These are phyloP conservation scores for Paracoccidioides brasiliensis DNA, from an alignment of 2,329 filamentous ascomycete species.

Conservation along the genomic window DNA sequence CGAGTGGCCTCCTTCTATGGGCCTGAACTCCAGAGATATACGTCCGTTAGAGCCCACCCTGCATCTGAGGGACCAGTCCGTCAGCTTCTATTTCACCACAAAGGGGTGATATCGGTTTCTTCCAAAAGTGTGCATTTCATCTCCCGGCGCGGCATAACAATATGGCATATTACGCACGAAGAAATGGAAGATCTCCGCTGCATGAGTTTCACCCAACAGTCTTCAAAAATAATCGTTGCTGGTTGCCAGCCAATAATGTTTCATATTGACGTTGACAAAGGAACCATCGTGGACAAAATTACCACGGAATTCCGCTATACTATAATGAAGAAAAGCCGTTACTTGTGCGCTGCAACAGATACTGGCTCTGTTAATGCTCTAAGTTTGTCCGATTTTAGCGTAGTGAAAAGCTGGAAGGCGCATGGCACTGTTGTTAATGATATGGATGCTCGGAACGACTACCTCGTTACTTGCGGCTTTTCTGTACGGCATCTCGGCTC, in stretches of 20 bases:
- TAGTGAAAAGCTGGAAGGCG: slow-evolving; percentile 80
- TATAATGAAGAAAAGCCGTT: slow-evolving; percentile 76
- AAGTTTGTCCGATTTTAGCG: slow-evolving; percentile 61
- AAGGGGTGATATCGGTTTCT: slow-evolving; percentile 76
- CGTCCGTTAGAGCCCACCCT: slow-evolving; percentile 71
- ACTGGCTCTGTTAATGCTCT: slow-evolving; percentile 74
- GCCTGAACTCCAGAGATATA: slow-evolving; percentile 74
- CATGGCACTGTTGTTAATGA: slow-evolving; percentile 83
- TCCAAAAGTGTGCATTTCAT: slow-evolving; percentile 78
- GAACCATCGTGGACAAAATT: slow-evolving; percentile 58
- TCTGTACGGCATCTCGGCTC: slow-evolving; percentile 67
- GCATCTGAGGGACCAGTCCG: slow-evolving; percentile 64
- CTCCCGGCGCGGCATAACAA: slow-evolving; percentile 62
- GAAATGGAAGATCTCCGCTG: slow-evolving; percentile 80
- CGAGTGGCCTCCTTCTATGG: slow-evolving; percentile 81
- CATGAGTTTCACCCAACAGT: slow-evolving; percentile 89
- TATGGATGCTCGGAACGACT: slow-evolving; percentile 94
- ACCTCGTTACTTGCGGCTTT: slow-evolving; percentile 88
- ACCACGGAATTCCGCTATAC: slow-evolving; percentile 66
- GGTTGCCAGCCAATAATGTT: slow-evolving; percentile 82
- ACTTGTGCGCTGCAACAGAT: slow-evolving; percentile 82
- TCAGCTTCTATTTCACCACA: slow-evolving; percentile 83
- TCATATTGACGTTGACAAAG: slow-evolving; percentile 57
- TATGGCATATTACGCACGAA: slow-evolving; percentile 74
- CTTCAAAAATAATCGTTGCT: slow-evolving; percentile 72